Conservation (phyloP, 805 yeast species). For the Metschnikowia chrysomelidarum region DNA sequence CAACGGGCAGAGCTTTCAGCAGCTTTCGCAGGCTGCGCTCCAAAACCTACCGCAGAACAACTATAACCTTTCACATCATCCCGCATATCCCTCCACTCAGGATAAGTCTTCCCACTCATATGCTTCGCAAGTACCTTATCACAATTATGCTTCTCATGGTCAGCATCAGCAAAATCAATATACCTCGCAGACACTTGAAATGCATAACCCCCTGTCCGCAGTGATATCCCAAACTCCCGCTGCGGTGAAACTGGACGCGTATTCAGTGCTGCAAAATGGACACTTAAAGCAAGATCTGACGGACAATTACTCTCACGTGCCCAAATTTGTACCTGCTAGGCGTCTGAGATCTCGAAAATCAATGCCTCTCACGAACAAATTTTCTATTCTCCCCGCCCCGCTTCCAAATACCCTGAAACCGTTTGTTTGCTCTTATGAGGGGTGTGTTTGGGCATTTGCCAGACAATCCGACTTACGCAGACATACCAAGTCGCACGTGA, state of each 20-base stretch:
- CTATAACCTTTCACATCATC: conserved; percentile 2
- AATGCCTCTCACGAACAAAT: background rate
- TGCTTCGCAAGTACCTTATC: conserved; percentile 2
- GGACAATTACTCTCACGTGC: background rate
- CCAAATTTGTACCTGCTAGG: conserved; percentile 10
- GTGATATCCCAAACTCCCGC: background rate
- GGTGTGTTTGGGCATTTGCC: conserved; percentile 68
- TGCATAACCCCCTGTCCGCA: conserved; percentile 1
- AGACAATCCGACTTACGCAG: conserved; percentile 68
- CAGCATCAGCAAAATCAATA: conserved; percentile 1
- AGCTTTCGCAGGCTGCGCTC: conserved; percentile 5
- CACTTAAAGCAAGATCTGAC: background rate
- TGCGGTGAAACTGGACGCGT: conserved; percentile 2
- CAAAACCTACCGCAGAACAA: conserved; percentile 8
- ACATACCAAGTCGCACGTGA: conserved; percentile 62
- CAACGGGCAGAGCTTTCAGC: conserved; percentile 1
- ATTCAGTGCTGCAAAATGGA: conserved; percentile 2
- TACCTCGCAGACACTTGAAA: conserved; percentile 1
- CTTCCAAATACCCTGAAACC: conserved; percentile 25
- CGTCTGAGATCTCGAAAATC: conserved; percentile 1
- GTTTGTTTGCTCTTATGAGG: conserved; percentile 37
- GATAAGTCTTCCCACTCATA: conserved; percentile 1
- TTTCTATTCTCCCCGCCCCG: background rate
- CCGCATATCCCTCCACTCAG: background rate
- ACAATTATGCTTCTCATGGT: background rate